phyloP scores from a whole-genome alignment of 2,329 filamentous ascomycete species.

The Grosmannia serpens region DNA sequence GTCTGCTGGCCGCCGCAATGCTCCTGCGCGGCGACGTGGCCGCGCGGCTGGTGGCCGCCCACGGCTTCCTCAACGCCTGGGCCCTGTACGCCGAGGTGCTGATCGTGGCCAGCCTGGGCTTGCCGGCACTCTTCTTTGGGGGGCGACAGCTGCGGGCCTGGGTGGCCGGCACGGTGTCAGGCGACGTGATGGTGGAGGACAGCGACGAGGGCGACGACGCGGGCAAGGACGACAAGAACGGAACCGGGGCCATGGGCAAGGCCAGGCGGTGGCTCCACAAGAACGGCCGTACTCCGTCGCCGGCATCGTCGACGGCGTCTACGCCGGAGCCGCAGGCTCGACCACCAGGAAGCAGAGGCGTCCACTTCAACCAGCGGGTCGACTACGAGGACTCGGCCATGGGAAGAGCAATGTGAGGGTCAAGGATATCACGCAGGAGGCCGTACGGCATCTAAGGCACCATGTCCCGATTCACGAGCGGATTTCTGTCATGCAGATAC shows the following conservation, averaged over 20 bases:
- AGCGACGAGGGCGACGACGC: neutral
- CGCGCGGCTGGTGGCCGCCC: slow-evolving; percentile 16
- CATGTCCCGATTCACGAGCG: neutral
- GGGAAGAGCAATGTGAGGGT: neutral
- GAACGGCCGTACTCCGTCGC: neutral
- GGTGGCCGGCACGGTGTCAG: slow-evolving; percentile 17
- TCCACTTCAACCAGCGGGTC: neutral
- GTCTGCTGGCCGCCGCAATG: slow-evolving; percentile 20
- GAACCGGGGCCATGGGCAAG: neutral
- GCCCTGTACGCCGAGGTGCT: slow-evolving; percentile 21
- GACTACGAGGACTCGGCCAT: neutral
- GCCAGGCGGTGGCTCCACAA: neutral
- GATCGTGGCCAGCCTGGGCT: slow-evolving; percentile 18
- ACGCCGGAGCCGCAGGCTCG: neutral
- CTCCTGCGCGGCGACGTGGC: slow-evolving; percentile 16
- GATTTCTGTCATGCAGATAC: slow-evolving; percentile 11
- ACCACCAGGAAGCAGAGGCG: neutral
- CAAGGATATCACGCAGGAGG: neutral
- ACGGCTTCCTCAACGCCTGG: slow-evolving; percentile 17
- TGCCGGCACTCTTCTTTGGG: slow-evolving; percentile 18
- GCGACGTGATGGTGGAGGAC: neutral
- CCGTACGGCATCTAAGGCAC: neutral
- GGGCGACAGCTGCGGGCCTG: slow-evolving; percentile 17
- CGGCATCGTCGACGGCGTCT: neutral
- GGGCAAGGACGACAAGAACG: neutral